Evolutionary conservation across 306 rosid genomes (phyloP).

Genomic region (Lotus japonicus): DNA sequence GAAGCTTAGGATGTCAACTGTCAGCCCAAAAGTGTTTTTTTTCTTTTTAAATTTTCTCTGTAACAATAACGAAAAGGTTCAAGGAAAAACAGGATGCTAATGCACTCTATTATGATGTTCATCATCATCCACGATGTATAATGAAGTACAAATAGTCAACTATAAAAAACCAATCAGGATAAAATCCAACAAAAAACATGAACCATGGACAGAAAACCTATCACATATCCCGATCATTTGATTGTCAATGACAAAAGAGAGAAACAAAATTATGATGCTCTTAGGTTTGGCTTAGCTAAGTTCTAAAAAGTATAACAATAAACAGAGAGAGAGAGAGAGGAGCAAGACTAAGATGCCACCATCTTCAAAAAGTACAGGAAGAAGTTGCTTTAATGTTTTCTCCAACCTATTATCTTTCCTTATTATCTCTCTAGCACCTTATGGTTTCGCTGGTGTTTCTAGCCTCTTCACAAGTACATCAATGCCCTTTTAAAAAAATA

Average conservation of each 20-base stretch:
- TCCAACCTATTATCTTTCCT: neutral
- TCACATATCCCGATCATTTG: neutral
- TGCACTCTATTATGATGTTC: neutral
- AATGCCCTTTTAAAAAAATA: neutral
- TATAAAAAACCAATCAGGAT: neutral
- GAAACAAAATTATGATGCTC: neutral
- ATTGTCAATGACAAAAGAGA: neutral
- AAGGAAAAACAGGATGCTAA: neutral
- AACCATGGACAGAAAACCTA: neutral
- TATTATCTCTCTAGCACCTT: neutral
- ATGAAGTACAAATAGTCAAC: neutral
- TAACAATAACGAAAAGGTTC: neutral
- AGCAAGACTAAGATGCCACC: neutral
- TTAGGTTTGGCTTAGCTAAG: neutral
- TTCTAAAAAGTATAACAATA: neutral
- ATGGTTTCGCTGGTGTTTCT: neutral
- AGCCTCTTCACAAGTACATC: constrained; percentile 2
- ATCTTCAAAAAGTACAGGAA: neutral
- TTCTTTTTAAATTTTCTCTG: neutral
- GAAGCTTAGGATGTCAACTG: neutral
- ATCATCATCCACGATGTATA: neutral
- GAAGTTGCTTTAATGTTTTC: neutral
- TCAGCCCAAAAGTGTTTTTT: neutral
- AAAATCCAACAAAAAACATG: neutral
- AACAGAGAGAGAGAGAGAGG: neutral